A percentile compares a stretch with the other conserved stretches of the same genome.
Evolutionary conservation across 2,329 filamentous ascomycete species (phyloP).

Genomic region (Huntiella decipiens): DNA sequence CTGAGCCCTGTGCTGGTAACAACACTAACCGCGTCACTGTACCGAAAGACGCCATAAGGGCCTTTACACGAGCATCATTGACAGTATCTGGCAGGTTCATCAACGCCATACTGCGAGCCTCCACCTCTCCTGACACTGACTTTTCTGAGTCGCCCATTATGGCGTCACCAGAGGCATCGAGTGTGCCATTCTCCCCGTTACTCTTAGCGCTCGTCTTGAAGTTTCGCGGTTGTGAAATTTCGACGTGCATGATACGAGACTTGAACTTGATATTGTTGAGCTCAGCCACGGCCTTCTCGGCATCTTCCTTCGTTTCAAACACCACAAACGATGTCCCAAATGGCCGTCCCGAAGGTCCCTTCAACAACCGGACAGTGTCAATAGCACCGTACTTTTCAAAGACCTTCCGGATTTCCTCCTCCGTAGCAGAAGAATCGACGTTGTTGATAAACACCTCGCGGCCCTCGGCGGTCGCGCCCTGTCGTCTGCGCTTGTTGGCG

Average conservation of each 20-base stretch:
- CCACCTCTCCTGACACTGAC: constrained; percentile 20
- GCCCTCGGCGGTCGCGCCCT: constrained; percentile 67
- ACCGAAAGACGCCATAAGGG: constrained; percentile 52
- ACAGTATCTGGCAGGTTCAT: constrained; percentile 83
- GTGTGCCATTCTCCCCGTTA: constrained; percentile 17
- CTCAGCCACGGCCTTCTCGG: constrained; percentile 43
- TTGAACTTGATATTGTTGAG: constrained; percentile 55
- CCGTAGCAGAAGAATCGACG: constrained; percentile 40
- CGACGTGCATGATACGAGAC: constrained; percentile 47
- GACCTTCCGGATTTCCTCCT: constrained; percentile 48
- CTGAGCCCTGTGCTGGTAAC: constrained; percentile 65
- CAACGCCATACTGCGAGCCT: constrained; percentile 57
- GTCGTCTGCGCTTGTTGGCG: constrained; percentile 52
- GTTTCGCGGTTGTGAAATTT: constrained; percentile 35
- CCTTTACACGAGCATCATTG: constrained; percentile 65
- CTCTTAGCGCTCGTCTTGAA: constrained; percentile 35
- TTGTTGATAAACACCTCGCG: constrained; percentile 68
- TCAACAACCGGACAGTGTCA: constrained; percentile 51
- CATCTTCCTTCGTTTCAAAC: constrained; percentile 52
- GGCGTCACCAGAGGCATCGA: constrained; percentile 14
- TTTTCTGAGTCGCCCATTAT: constrained; percentile 18
- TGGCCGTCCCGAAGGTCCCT: constrained; percentile 45
- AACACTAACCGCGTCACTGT: constrained; percentile 57
- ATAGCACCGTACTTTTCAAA: constrained; percentile 64
- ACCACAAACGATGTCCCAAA: constrained; percentile 68